A percentile compares a stretch with the other conserved stretches of the same genome.
Evolutionary conservation across 2,329 filamentous ascomycete species (phyloP).

Genomic region (Beauveria sp.): DNA sequence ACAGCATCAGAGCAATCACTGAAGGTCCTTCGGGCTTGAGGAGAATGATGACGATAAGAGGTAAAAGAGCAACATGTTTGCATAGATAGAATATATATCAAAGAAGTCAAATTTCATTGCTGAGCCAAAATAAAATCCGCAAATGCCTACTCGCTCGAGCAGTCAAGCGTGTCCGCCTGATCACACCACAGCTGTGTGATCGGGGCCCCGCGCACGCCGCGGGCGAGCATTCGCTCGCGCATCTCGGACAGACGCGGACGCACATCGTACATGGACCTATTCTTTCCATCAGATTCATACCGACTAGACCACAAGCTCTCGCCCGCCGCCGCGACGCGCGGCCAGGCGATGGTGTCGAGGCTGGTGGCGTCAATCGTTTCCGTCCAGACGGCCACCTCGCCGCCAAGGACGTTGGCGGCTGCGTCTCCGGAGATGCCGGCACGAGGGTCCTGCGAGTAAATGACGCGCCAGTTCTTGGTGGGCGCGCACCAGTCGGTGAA

Average conservation of each 20-base stretch:
- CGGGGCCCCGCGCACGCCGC: constrained; percentile 55
- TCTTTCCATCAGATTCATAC: constrained; percentile 56
- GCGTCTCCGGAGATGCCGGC: constrained; percentile 52
- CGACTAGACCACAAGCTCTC: constrained; percentile 76
- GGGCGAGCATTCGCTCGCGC: constrained; percentile 65
- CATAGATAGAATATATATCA: no score
- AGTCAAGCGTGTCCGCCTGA: constrained; percentile 29
- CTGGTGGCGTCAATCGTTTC: constrained; percentile 73
- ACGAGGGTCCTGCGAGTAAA: constrained; percentile 74
- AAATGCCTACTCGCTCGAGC: background rate
- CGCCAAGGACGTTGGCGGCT: constrained; percentile 66
- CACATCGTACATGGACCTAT: constrained; percentile 64
- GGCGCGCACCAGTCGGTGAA: constrained; percentile 78
- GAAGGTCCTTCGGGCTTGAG: no score
- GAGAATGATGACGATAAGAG: no score
- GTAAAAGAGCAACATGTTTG: no score
- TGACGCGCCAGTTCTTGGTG: constrained; percentile 70
- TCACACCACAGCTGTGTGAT: constrained; percentile 69
- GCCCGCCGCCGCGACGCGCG: constrained; percentile 62
- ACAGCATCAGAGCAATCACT: no score
- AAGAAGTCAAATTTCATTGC: background rate
- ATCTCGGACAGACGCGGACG: constrained; percentile 64
- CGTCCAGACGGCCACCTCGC: constrained; percentile 74
- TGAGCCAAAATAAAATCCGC: background rate
- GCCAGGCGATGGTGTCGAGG: constrained; percentile 72